Conservation (phyloP, 192 early-diverging fungal species). For the Blastocladiella britannica region DNA sequence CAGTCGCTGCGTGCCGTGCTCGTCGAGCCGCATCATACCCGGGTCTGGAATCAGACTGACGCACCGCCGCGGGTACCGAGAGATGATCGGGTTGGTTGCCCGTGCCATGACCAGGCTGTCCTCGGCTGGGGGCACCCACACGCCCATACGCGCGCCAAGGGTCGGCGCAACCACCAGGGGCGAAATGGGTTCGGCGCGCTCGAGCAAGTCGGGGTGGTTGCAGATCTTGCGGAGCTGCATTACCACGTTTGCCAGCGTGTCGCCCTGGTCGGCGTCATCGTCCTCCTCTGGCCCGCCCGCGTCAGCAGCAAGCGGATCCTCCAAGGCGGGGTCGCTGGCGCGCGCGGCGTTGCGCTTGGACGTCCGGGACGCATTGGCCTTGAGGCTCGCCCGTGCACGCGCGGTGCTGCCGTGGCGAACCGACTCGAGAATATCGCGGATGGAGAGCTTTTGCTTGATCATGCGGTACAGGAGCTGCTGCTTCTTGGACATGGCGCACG, state of each 20-base stretch:
- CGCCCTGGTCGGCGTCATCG: constrained; percentile 46
- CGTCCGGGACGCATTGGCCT: constrained; percentile 32
- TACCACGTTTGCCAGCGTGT: constrained; percentile 80
- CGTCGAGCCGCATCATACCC: background rate
- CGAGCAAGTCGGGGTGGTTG: constrained; percentile 74
- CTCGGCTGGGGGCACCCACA: background rate
- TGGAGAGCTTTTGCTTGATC: constrained; percentile 55
- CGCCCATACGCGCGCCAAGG: background rate
- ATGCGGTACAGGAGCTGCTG: constrained; percentile 52
- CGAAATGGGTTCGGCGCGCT: constrained; percentile 57
- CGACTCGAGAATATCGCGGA: constrained; percentile 51
- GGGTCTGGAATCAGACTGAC: background rate
- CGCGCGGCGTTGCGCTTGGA: constrained; percentile 85
- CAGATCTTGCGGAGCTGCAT: constrained; percentile 85
- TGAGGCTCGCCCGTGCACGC: constrained; percentile 21
- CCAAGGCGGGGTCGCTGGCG: constrained; percentile 62
- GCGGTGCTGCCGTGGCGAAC: constrained; percentile 10
- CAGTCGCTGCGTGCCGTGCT: background rate
- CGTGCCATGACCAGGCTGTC: constrained; percentile 3
- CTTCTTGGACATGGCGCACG: constrained; percentile 51
- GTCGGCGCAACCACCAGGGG: constrained; percentile 23
- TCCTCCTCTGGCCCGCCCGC: constrained; percentile 19
- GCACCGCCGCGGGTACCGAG: background rate
- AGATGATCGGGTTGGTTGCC: background rate
- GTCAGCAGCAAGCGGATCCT: constrained; percentile 40